phyloP scores from a whole-genome alignment of 2,329 filamentous ascomycete genomes.

The Cercospora janseana region DNA sequence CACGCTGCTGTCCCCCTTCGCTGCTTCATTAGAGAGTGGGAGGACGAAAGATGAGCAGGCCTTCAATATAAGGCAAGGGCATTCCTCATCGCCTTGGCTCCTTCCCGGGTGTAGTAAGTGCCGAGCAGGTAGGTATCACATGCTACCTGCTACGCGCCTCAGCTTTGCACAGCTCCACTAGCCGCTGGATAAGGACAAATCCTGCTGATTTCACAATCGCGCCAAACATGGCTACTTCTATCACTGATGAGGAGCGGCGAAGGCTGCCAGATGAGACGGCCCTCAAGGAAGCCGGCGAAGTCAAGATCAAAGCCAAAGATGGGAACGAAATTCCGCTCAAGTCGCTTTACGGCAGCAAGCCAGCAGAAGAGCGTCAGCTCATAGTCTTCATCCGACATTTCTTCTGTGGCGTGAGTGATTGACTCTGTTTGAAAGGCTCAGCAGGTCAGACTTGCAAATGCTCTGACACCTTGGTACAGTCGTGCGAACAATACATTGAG shows the following conservation, averaged over 20 bases:
- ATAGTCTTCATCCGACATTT: conserved; percentile 44
- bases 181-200: too few species aligned
- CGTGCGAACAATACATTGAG: conserved; percentile 38
- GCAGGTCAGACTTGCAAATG: too few species aligned
- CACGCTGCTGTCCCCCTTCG: too few species aligned
- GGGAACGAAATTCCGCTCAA: conserved; percentile 32
- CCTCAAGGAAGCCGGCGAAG: conserved; percentile 26
- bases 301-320: conserved; percentile 30
- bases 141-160: background rate
- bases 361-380: conserved; percentile 29
- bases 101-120: too few species aligned
- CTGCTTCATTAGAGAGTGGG: too few species aligned
- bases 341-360: conserved; percentile 28
- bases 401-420: conserved; percentile 39
- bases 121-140: too few species aligned
- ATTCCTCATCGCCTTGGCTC: too few species aligned
- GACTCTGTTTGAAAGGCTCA: background rate
- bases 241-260: conserved; percentile 17
- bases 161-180: background rate
- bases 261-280: conserved; percentile 21
- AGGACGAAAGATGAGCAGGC: too few species aligned
- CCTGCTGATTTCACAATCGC: background rate
- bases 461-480: conserved; percentile 25
- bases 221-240: conserved; percentile 18
- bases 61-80: too few species aligned